phyloP scores from a whole-genome alignment of 129 eudicot species.

The Solidago caesia region DNA sequence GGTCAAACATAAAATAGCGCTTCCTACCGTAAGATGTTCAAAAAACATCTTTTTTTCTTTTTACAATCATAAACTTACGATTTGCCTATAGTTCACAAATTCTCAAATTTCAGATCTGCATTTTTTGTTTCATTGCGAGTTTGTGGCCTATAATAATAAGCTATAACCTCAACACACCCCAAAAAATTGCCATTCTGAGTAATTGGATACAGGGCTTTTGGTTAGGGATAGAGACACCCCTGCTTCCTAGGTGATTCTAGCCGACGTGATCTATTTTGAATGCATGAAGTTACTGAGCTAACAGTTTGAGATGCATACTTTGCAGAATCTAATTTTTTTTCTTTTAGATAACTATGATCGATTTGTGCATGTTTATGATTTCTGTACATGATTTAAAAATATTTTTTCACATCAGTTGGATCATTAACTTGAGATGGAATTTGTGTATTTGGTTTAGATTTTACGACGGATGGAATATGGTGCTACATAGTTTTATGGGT shows the following conservation, averaged over 20 bases:
- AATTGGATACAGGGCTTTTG: not conserved
- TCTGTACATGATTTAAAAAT: conserved; percentile 6
- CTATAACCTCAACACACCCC: not conserved
- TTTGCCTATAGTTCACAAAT: too few relatives aligned
- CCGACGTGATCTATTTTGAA: not conserved
- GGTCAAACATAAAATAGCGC: too few relatives aligned
- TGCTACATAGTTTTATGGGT: conserved; percentile 84
- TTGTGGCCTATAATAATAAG: conserved; percentile 5
- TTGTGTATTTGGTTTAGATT: conserved; percentile 41
- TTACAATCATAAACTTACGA: not conserved
- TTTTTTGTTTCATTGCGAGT: not conserved
- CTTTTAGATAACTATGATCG: not conserved
- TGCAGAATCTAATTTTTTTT: too few relatives aligned
- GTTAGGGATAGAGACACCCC: not conserved
- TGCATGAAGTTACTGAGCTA: not conserved
- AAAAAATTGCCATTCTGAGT: not conserved
- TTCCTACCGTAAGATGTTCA: too few relatives aligned
- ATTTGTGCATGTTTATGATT: not conserved
- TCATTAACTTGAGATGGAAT: conserved; percentile 2
- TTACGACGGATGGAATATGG: conserved; percentile 91
- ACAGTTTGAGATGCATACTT: not conserved
- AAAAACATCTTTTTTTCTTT: not conserved
- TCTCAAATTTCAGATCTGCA: not conserved
- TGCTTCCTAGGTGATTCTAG: not conserved
- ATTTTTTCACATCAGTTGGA: not conserved